These are phyloP conservation scores for Suillus hirtellus DNA, from an alignment of 768 basidiomycete species.

Conservation along the genomic window DNA sequence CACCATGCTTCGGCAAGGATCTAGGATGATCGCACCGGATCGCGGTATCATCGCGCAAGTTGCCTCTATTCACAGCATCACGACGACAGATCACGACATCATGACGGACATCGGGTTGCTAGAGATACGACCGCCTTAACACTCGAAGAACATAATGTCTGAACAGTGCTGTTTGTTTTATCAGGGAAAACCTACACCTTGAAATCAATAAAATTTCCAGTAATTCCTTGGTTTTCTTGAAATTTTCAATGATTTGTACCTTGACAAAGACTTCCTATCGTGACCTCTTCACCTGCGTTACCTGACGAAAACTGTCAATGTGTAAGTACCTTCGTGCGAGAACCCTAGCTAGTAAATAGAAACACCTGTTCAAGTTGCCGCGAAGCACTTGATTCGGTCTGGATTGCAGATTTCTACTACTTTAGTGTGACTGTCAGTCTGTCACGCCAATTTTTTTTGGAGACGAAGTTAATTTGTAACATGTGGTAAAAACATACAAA, in stretches of 20 bases:
- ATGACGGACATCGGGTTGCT: not conserved
- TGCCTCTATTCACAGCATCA: not conserved
- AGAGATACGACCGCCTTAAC: not conserved
- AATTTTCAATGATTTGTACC: not conserved
- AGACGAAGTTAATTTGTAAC: too few relatives aligned
- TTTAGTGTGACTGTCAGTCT: too few relatives aligned
- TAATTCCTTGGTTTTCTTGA: too few relatives aligned
- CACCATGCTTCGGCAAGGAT: not conserved
- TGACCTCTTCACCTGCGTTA: not conserved
- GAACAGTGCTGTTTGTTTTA: not conserved
- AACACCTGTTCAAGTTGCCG: not conserved
- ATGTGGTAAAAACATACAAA: too few relatives aligned
- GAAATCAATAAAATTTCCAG: too few relatives aligned
- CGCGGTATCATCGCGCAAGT: not conserved
- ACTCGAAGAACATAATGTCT: not conserved
- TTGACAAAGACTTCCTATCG: not conserved
- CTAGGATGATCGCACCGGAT: not conserved
- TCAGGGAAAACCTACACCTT: too few relatives aligned
- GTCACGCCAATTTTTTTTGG: too few relatives aligned
- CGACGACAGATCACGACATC: not conserved
- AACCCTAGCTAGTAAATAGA: too few relatives aligned
- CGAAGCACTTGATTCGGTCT: not conserved
- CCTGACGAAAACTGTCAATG: not conserved
- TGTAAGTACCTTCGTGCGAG: not conserved
- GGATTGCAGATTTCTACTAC: not conserved